phyloP scores from a whole-genome alignment of 306 rosid species.

The Fragaria iinumae region DNA sequence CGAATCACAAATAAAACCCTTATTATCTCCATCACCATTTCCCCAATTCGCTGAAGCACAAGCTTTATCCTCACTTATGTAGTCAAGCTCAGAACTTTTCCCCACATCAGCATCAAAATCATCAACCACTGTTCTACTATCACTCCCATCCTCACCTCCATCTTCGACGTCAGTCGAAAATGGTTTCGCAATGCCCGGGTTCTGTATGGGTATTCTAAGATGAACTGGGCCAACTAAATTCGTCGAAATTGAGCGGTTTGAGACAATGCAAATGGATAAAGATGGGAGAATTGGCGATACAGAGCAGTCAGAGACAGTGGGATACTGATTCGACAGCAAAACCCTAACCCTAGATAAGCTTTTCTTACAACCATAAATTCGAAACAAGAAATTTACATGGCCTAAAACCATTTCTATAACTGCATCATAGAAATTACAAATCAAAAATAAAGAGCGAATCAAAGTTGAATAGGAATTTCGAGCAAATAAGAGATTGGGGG shows the following conservation, averaged over 20 bases:
- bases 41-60: no score
- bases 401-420: conserved; percentile 53
- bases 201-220: conserved; percentile 10
- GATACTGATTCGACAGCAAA: conserved; percentile 32
- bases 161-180: conserved; percentile 38
- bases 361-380: conserved; percentile 43
- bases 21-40: conserved; percentile 23
- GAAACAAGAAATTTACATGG: conserved; percentile 41
- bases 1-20: conserved; percentile 18
- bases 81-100: background rate
- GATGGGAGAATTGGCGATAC: conserved; percentile 10
- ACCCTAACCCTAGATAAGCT: conserved; percentile 34
- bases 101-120: conserved; percentile 55
- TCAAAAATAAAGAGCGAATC: no score
- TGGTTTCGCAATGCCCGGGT: conserved; percentile 13
- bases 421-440: no score
- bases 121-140: conserved; percentile 4
- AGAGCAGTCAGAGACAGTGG: background rate
- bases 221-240: conserved; percentile 19
- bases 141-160: conserved; percentile 19
- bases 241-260: conserved; percentile 33
- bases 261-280: background rate
- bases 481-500: no score
- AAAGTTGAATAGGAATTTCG: no score
- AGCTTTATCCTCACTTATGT: background rate